phyloP scores from a whole-genome alignment of 345 rosid genomes.

The Lumnitzera littorea region DNA sequence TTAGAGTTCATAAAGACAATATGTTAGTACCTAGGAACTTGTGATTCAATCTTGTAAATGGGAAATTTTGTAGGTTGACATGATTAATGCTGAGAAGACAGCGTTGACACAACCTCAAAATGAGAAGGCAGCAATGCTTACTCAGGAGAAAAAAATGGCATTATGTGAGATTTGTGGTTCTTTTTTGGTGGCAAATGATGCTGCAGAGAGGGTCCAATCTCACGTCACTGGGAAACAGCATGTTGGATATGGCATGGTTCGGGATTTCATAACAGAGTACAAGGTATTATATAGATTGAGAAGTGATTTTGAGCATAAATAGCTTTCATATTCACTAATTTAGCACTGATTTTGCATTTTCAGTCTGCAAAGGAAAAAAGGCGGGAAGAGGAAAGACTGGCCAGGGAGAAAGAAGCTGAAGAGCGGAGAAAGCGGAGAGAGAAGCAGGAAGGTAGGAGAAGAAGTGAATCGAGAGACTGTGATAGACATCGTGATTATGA shows the following conservation, averaged over 20 bases:
- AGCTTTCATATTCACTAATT: constrained; percentile 2
- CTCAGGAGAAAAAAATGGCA: constrained; percentile 97
- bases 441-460: constrained; percentile 49
- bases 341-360: constrained; percentile 15
- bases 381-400: constrained; percentile 70
- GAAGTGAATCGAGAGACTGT: constrained; percentile 69
- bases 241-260: constrained; percentile 95
- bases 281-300: constrained; percentile 38
- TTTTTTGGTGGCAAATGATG: constrained; percentile 95
- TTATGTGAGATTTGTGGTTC: constrained; percentile 97
- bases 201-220: constrained; percentile 93
- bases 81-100: constrained; percentile 70
- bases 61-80: constrained; percentile 58
- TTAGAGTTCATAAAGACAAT: too few relatives aligned
- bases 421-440: constrained; percentile 67
- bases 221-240: constrained; percentile 96
- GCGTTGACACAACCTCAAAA: constrained; percentile 60
- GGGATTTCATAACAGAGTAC: constrained; percentile 74
- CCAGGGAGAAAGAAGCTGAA: constrained; percentile 80
- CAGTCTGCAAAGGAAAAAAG: constrained; percentile 84
- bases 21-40: too few relatives aligned
- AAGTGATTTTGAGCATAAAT: constrained; percentile 8
- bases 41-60: background rate
- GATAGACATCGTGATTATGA: constrained; percentile 43
- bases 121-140: constrained; percentile 64